Conservation (phyloP, 116 monocot species). For the Posidonia oceanica region DNA sequence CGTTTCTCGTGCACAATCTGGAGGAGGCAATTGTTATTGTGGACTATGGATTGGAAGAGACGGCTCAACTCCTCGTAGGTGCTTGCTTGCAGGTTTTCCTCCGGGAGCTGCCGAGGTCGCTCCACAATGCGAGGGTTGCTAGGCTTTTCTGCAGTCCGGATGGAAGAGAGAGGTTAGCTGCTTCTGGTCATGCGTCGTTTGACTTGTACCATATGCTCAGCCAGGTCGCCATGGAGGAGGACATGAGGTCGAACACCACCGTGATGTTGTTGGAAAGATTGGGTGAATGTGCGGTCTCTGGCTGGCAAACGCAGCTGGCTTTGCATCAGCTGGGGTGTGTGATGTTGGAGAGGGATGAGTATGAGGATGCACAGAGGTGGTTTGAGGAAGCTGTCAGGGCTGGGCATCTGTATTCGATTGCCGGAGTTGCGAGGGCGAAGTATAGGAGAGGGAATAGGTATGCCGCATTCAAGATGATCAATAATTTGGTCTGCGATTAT, state of each 20-base stretch:
- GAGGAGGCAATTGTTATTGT: conserved; percentile 69
- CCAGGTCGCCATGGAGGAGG: conserved; percentile 86
- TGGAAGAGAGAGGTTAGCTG: conserved; percentile 39
- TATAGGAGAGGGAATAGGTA: conserved; percentile 83
- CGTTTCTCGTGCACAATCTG: conserved; percentile 28
- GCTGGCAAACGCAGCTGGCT: conserved; percentile 81
- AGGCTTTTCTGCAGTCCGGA: conserved; percentile 54
- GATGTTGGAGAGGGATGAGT: conserved; percentile 86
- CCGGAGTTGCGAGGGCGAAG: conserved; percentile 84
- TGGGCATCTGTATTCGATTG: conserved; percentile 67
- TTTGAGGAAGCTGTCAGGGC: conserved; percentile 58
- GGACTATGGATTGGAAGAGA: conserved; percentile 71
- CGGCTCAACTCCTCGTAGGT: conserved; percentile 52
- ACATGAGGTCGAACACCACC: conserved; percentile 67
- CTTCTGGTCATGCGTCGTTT: conserved; percentile 68
- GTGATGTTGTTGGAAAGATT: conserved; percentile 84
- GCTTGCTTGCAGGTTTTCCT: conserved; percentile 88
- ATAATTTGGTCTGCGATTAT: conserved; percentile 38
- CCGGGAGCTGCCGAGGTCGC: conserved; percentile 51
- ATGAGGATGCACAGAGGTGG: conserved; percentile 71
- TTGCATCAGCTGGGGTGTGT: conserved; percentile 86
- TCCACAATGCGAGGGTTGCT: conserved; percentile 39
- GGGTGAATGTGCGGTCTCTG: conserved; percentile 47
- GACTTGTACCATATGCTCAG: conserved; percentile 71
- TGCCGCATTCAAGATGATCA: conserved; percentile 74